Conservation (phyloP, 2,329 filamentous ascomycete species). For the Blumeria graminis region DNA sequence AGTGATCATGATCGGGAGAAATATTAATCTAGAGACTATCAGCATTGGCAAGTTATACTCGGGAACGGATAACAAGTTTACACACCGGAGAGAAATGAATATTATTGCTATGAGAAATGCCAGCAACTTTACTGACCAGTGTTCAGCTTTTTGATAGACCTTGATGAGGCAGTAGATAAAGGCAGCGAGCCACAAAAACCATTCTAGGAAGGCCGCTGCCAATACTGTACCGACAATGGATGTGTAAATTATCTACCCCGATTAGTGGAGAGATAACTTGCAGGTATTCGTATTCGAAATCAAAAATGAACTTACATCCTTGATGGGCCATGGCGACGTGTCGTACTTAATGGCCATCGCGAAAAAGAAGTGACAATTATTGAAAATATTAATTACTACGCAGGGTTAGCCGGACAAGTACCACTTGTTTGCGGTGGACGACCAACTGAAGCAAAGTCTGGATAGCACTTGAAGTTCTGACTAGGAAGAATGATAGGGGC, state of each 20-base stretch:
- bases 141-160: constrained; percentile 71
- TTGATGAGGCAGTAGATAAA: constrained; percentile 82
- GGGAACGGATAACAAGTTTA: not conserved
- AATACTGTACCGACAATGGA: constrained; percentile 59
- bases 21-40: constrained; percentile 36
- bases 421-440: not conserved
- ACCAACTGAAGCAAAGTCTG: not conserved
- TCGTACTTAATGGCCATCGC: not conserved
- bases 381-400: not conserved
- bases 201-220: constrained; percentile 68
- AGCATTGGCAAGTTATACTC: not conserved
- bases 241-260: constrained; percentile 55
- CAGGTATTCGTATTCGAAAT: not conserved
- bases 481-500: no score
- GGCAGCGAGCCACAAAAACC: constrained; percentile 84
- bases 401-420: not conserved
- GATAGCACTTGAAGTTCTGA: no score
- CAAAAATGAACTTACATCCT: constrained; percentile 1
- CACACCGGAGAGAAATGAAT: constrained; percentile 55
- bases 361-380: not conserved
- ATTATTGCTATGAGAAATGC: constrained; percentile 49
- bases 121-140: constrained; percentile 58
- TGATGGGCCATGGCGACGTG: constrained; percentile 3
- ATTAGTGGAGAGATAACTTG: not conserved
- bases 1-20: constrained; percentile 82